Conservation (phyloP, 495 filamentous ascomycete genomes). For the Aspergillus cristatus region DNA sequence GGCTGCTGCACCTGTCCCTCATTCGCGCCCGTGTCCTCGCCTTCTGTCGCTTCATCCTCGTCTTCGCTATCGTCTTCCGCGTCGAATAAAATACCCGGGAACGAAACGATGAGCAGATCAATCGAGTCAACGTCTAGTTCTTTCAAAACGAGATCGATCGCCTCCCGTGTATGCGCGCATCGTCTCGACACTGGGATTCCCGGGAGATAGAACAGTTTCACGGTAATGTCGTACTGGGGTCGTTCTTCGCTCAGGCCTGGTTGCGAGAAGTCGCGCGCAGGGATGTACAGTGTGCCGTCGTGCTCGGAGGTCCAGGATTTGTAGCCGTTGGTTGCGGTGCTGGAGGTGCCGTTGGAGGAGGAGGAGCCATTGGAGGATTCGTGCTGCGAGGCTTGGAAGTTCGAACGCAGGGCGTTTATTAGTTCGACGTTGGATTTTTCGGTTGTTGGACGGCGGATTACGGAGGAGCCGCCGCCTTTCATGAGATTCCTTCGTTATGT, state of each 20-base stretch:
- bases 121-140: constrained; percentile 67
- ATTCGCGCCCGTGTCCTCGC: constrained; percentile 48
- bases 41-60: constrained; percentile 69
- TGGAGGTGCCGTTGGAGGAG: constrained; percentile 10
- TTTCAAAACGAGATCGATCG: constrained; percentile 66
- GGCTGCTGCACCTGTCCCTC: constrained; percentile 41
- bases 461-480: constrained; percentile 58
- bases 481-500: constrained; percentile 65
- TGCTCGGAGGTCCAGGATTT: constrained; percentile 55
- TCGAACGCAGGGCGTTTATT: constrained; percentile 71
- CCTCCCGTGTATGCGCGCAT: constrained; percentile 59
- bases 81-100: constrained; percentile 88
- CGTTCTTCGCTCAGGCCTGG: constrained; percentile 68
- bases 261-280: constrained; percentile 61
- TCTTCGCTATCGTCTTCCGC: constrained; percentile 80
- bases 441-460: constrained; percentile 63
- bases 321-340: constrained; percentile 17
- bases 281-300: constrained; percentile 59
- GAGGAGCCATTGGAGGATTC: constrained; percentile 33
- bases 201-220: constrained; percentile 87
- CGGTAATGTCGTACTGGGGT: constrained; percentile 80
- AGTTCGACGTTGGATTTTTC: constrained; percentile 84
- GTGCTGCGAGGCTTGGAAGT: constrained; percentile 63
- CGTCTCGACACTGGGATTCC: constrained; percentile 52
- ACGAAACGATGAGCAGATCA: constrained; percentile 85